These are phyloP conservation scores for Gleditsia sinensis DNA, from an alignment of 306 rosid species.

Conservation along the genomic window DNA sequence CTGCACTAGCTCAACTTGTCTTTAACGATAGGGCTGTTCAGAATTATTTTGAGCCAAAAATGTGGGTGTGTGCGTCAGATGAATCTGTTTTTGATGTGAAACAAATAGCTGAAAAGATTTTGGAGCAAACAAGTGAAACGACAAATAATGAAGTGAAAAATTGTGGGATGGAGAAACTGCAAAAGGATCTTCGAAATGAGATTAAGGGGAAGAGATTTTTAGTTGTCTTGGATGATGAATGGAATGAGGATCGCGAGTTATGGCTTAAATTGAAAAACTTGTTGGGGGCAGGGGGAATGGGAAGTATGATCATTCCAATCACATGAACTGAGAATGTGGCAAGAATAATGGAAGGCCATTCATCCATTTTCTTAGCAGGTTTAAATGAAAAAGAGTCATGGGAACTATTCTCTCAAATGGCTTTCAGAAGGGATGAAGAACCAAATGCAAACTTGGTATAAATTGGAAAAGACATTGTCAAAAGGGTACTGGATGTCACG, in stretches of 20 bases:
- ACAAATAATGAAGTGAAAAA: not conserved
- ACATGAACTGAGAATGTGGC: not conserved
- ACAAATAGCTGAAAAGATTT: not conserved
- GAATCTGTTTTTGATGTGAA: not conserved
- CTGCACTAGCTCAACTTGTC: constrained; percentile 27
- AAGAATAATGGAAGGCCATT: no score
- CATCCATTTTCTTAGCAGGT: not conserved
- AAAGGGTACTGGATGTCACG: no score
- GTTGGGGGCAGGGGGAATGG: not conserved
- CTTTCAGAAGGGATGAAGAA: not conserved
- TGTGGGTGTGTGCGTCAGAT: constrained; percentile 32
- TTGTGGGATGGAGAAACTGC: not conserved
- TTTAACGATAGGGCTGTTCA: not conserved
- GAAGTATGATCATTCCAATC: constrained; percentile 23
- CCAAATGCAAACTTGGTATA: not conserved
- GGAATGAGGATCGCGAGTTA: not conserved
- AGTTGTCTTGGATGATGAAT: not conserved
- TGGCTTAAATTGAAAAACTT: not conserved
- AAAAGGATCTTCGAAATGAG: not conserved
- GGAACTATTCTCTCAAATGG: not conserved
- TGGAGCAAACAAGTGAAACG: not conserved
- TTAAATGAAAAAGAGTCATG: not conserved
- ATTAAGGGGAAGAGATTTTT: not conserved
- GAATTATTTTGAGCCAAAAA: not conserved
- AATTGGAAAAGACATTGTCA: constrained; percentile 1